Base-by-base conservation (phyloP, 805 yeast genomes). In the Saccharomycopsis selenospora region DNA sequence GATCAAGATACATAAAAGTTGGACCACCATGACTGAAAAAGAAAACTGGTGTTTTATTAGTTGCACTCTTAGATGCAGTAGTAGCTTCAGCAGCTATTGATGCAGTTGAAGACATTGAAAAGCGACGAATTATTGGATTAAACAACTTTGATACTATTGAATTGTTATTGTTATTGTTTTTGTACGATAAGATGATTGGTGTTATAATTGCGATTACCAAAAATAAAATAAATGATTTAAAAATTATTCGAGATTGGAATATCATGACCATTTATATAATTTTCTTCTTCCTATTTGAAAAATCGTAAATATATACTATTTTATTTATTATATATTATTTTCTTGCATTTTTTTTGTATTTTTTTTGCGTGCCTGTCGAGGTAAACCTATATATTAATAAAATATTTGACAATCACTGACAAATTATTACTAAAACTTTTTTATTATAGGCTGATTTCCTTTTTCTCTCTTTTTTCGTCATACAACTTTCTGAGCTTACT, bases 21-120 rank as follows among this genome's bases (percentile, higher is more conserved):
- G 95, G 95, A 0, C 90, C 93, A 5, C 95, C 95, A 64, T 85
- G 95, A n/a, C 87, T 79, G 40, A 84, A 60, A 62, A 85, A 86
- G 60, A 66, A 82, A 1, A 79, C 74, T 4, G 93, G 91, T 7
- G 38, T 33, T 20, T 33, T 33, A 14, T 33, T 33, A 20, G 17
- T 20, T 6, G 6, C 10, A 20, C 38, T 33, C 6, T 33, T 20
- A 4, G 38, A 7, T 6, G 38, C 38, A 14, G 38, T 4, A 10
- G 38, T 14, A 17, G 38, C n/a, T 20, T 14, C 17, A 14, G 4
- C 20, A 33, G 38, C 10, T 5, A 20, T 33, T 4, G 10, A 14
- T 5, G 4, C 17, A 14, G 17, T 33, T 4, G 8, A 5, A 33
- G 38, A 17, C 18, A 20, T 33, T 14, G 38, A 33, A 14, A 33